These are phyloP conservation scores for Verticillium dahliae DNA, from an alignment of 2,329 filamentous ascomycete species.

Conservation along the genomic window DNA sequence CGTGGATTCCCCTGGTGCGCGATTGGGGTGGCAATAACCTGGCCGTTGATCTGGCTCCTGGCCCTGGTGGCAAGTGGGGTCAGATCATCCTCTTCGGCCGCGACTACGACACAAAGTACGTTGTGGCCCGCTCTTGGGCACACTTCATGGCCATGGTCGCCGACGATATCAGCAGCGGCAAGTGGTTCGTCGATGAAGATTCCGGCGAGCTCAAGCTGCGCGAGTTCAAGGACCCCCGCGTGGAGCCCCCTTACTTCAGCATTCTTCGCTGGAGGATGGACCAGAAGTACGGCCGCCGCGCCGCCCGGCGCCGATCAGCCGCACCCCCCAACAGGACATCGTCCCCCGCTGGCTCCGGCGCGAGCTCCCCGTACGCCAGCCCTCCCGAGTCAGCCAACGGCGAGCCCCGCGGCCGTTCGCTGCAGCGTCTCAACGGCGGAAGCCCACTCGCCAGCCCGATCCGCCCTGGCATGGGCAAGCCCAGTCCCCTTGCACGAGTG, in stretches of 20 bases:
- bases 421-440: slow-evolving; percentile 61
- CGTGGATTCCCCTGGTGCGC: slow-evolving; percentile 91
- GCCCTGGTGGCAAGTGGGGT: slow-evolving; percentile 85
- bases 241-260: slow-evolving; percentile 90
- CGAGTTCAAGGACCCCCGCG: slow-evolving; percentile 82
- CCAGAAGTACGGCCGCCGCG: slow-evolving; percentile 79
- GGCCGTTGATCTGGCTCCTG: slow-evolving; percentile 86
- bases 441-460: slow-evolving; percentile 60
- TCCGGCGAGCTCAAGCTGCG: slow-evolving; percentile 83
- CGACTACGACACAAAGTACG: slow-evolving; percentile 98
- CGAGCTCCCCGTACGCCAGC: slow-evolving; percentile 53
- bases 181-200: slow-evolving; percentile 91
- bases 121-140: slow-evolving; percentile 87
- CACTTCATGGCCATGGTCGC: slow-evolving; percentile 80
- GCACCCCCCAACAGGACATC: slow-evolving; percentile 31
- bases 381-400: slow-evolving; percentile 49
- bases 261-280: slow-evolving; percentile 93
- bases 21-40: slow-evolving; percentile 99
- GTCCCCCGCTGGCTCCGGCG: slow-evolving; percentile 41
- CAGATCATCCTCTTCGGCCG: slow-evolving; percentile 95
- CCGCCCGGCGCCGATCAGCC: slow-evolving; percentile 47
- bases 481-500: slow-evolving; percentile 67
- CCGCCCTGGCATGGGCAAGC: slow-evolving; percentile 58
- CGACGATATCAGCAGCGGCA: slow-evolving; percentile 84
- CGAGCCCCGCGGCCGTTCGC: slow-evolving; percentile 62